Evolutionary conservation across 2,329 filamentous ascomycete genomes (phyloP), one percentile per base, ranked within the genome.

Genomic region (Aspergillus brunneoviolaceus): DNA sequence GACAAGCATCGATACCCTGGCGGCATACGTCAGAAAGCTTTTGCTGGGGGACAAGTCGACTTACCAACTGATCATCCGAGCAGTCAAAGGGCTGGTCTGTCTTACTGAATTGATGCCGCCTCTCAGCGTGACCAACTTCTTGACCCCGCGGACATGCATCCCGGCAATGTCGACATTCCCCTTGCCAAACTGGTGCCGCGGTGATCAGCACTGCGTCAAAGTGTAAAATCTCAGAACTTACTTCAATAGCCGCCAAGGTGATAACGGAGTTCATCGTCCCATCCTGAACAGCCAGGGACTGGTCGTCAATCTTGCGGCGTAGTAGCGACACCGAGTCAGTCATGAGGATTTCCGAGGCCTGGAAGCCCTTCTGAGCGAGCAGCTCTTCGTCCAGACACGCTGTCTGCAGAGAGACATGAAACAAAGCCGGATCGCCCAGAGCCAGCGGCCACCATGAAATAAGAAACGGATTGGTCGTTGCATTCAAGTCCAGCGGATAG

Each of bases 381-480:
- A 82, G 61, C 64, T 86, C 84, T 31, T 85, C 79, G 59, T 86
- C 83, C 0, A 85, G 77, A 42, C 77, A 86, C 47, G 84, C 84
- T 5, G 84, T 86, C 65, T 86, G 84, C 12, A 86, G 73, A 2
- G 83, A 85, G 25, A 86, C 83, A 63, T 86, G 83, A 57, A 86
- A 86, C 1, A 86, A 65, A 4, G 82, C 82, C 0, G 84, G 82
- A 58, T 86, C 84, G 0, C 76, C 79, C 0, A 86, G 75, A 0
- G 84, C 83, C 1, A 83, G 74, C 0, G 84, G 84, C 84, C 84
- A 86, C 84, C 84, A 86, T 0, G 83, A 85, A 6, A 85, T 72
- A 19, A 86, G 72, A 61, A 86, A 86, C 0, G 84, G 84, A 63
- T 86, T 86, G 7, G 84, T 83, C 0, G 70, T 70, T n/a, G 77